Evolutionary conservation across 192 early-diverging fungal species (phyloP).

Genomic region (Phycomyces nitens): DNA sequence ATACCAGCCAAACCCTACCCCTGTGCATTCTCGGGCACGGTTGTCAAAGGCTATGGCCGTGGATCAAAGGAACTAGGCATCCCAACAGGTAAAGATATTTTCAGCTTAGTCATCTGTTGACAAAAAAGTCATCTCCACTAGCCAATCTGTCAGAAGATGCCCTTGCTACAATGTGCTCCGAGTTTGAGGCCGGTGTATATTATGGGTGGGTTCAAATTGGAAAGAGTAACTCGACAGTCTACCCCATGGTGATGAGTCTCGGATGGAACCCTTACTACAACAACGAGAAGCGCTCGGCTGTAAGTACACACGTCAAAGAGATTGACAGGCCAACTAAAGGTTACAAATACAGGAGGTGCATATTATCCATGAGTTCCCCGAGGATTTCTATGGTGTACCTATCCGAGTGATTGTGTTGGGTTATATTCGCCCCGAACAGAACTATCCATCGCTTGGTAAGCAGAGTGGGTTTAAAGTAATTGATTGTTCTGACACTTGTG

Average conservation of each 20-base stretch:
- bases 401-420: slow-evolving; percentile 82
- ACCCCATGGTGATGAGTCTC: slow-evolving; percentile 98
- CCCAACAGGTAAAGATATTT: slow-evolving; percentile 73
- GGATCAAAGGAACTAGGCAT: slow-evolving; percentile 96
- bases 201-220: slow-evolving; percentile 90
- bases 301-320: slow-evolving; percentile 31
- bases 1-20: slow-evolving; percentile 70
- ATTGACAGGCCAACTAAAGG: background rate
- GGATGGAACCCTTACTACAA: slow-evolving; percentile 99
- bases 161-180: slow-evolving; percentile 58
- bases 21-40: slow-evolving; percentile 70
- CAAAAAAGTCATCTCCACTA: slow-evolving; percentile 23
- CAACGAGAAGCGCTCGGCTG: slow-evolving; percentile 92
- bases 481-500: background rate
- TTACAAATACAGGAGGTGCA: slow-evolving; percentile 79
- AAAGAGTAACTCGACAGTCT: slow-evolving; percentile 47
- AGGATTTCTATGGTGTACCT: slow-evolving; percentile 90
- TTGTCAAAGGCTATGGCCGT: slow-evolving; percentile 90
- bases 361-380: slow-evolving; percentile 79
- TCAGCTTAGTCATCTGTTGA: background rate
- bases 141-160: slow-evolving; percentile 87
- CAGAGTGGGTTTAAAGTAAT: background rate
- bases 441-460: slow-evolving; percentile 82
- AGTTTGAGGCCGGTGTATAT: slow-evolving; percentile 86
- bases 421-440: slow-evolving; percentile 85